Evolutionary conservation across 805 yeast species (phyloP).

Genomic region (Myxozyma neglecta): DNA sequence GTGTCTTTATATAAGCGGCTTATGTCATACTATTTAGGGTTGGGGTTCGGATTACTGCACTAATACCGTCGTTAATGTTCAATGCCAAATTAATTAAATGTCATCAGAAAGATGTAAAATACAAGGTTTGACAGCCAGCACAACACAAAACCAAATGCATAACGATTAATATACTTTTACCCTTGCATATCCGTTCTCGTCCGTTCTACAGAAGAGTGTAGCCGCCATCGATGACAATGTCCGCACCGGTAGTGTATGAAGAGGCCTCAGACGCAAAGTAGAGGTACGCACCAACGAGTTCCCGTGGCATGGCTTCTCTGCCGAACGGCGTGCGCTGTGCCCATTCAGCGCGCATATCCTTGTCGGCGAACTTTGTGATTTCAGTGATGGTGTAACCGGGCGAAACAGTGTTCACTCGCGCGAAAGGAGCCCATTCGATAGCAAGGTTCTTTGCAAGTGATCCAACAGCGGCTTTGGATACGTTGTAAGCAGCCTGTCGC

Average conservation of each 20-base stretch:
- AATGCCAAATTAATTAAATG: no score
- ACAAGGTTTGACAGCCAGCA: no score
- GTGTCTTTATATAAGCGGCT: no score
- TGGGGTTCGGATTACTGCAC: no score
- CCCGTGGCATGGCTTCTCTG: constrained; percentile 56
- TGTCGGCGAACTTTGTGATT: constrained; percentile 50
- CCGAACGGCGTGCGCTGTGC: constrained; percentile 51
- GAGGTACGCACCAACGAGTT: constrained; percentile 52
- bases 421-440: constrained; percentile 56
- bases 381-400: constrained; percentile 57
- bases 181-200: no score
- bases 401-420: constrained; percentile 52
- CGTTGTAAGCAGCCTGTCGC: constrained; percentile 54
- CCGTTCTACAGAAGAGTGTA: constrained; percentile 27
- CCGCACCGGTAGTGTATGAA: constrained; percentile 54
- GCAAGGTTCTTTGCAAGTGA: constrained; percentile 53
- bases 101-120: no score
- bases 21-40: no score
- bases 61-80: neutral
- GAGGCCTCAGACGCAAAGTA: constrained; percentile 52
- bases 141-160: neutral
- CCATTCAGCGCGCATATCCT: constrained; percentile 53
- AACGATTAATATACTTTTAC: neutral
- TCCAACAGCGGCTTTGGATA: constrained; percentile 57
- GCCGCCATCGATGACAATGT: constrained; percentile 54